phyloP scores from a whole-genome alignment of 2,329 filamentous ascomycete genomes.

The Penicillium oxalicum region DNA sequence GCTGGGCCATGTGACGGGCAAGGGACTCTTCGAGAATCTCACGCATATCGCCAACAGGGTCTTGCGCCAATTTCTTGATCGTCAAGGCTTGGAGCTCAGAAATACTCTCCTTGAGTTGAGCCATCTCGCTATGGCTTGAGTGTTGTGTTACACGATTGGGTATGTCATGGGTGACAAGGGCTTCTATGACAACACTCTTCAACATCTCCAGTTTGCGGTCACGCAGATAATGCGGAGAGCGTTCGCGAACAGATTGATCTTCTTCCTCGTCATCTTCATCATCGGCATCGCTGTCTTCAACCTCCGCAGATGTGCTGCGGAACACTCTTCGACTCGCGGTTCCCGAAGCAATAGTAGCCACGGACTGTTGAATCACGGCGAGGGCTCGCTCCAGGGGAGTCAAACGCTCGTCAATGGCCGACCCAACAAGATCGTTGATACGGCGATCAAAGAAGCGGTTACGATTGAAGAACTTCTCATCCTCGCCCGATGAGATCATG shows the following conservation, averaged over 20 bases:
- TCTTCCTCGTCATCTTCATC: constrained; percentile 74
- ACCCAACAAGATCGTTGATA: constrained; percentile 79
- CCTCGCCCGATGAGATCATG: constrained; percentile 73
- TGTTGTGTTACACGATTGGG: constrained; percentile 22
- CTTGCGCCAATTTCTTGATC: constrained; percentile 29
- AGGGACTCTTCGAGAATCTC: constrained; percentile 60
- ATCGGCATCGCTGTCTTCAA: constrained; percentile 79
- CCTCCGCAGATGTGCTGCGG: constrained; percentile 64
- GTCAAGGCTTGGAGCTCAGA: constrained; percentile 38
- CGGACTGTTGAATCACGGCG: constrained; percentile 64
- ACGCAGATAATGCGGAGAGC: constrained; percentile 61
- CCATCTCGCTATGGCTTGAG: constrained; percentile 31
- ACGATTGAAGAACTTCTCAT: constrained; percentile 72
- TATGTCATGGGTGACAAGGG: constrained; percentile 48
- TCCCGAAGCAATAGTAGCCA: constrained; percentile 54
- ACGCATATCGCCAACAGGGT: constrained; percentile 49
- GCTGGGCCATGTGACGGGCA: constrained; percentile 51
- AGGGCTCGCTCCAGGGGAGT: constrained; percentile 77
- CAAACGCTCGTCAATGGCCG: constrained; percentile 67
- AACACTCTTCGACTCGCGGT: constrained; percentile 54
- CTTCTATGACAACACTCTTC: constrained; percentile 59
- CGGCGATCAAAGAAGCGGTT: constrained; percentile 86
- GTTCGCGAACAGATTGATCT: constrained; percentile 56
- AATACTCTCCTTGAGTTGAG: constrained; percentile 36
- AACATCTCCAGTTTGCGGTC: constrained; percentile 82